phyloP scores from a whole-genome alignment of 768 basidiomycete species.

The Melanogaster broomeanus region DNA sequence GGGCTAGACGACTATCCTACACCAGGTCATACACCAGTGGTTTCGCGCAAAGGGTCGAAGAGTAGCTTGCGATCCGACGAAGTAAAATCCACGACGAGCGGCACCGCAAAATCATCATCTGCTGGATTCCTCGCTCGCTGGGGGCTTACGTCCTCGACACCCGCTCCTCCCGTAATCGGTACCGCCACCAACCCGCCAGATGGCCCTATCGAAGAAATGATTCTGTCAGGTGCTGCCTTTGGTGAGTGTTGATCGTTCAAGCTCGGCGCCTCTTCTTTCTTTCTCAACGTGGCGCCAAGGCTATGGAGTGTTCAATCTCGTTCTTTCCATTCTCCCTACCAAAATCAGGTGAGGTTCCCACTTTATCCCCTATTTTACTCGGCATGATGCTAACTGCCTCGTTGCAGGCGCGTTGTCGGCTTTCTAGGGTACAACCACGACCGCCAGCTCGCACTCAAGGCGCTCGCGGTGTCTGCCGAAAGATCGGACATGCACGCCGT shows the following conservation, averaged over 20 bases:
- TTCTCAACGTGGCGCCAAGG: constrained; percentile 25
- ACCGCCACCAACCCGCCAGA: constrained; percentile 36
- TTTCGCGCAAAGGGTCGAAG: constrained; percentile 38
- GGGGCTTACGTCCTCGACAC: constrained; percentile 15
- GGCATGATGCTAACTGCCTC: not conserved
- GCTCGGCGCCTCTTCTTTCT: not conserved
- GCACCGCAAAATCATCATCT: constrained; percentile 17
- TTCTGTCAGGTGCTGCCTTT: constrained; percentile 77
- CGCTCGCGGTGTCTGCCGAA: constrained; percentile 66
- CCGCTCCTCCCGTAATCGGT: constrained; percentile 12
- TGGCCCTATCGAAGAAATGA: constrained; percentile 69
- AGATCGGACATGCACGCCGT: constrained; percentile 72
- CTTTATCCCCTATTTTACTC: not conserved
- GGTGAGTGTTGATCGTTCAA: constrained; percentile 43
- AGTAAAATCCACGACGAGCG: constrained; percentile 15
- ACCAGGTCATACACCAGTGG: constrained; percentile 34
- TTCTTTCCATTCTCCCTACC: constrained; percentile 74
- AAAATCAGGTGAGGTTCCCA: constrained; percentile 55
- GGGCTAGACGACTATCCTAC: constrained; percentile 51
- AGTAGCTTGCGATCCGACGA: constrained; percentile 13
- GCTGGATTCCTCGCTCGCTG: constrained; percentile 43
- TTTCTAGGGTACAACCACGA: constrained; percentile 79
- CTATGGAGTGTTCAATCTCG: constrained; percentile 76
- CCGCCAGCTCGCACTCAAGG: constrained; percentile 63
- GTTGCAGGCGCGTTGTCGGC: constrained; percentile 64